Conservation (phyloP, 1,284 basidiomycete species). For the Cutaneotrichosporon sp. region DNA sequence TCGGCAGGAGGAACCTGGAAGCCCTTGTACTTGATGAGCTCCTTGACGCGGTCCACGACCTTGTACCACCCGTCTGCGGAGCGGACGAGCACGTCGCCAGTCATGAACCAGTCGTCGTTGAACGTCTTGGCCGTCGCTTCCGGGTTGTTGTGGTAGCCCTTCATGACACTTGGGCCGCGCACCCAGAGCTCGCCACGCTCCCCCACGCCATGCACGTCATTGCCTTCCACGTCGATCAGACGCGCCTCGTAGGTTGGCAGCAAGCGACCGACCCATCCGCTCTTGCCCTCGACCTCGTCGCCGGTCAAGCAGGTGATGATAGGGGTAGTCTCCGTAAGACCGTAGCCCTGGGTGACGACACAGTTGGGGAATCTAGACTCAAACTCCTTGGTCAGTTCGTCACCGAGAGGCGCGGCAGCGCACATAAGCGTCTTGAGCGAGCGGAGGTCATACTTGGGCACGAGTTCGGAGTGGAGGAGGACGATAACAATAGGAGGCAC, state of each 20-base stretch:
- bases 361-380: slow-evolving; percentile 29
- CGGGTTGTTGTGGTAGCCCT: slow-evolving; percentile 65
- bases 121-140: slow-evolving; percentile 67
- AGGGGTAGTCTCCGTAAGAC: slow-evolving; percentile 56
- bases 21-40: slow-evolving; percentile 73
- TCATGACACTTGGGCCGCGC: slow-evolving; percentile 75
- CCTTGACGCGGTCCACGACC: slow-evolving; percentile 63
- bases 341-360: slow-evolving; percentile 51
- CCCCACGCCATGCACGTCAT: slow-evolving; percentile 55
- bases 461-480: slow-evolving; percentile 55
- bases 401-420: slow-evolving; percentile 78
- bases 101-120: slow-evolving; percentile 70
- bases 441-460: slow-evolving; percentile 68
- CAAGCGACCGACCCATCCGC: slow-evolving; percentile 69
- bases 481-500: slow-evolving; percentile 80
- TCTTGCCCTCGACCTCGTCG: slow-evolving; percentile 39
- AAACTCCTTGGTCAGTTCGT: slow-evolving; percentile 41
- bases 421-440: slow-evolving; percentile 65
- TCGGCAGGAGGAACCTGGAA: slow-evolving; percentile 75
- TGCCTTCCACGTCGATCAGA: slow-evolving; percentile 58
- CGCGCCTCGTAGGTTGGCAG: slow-evolving; percentile 76
- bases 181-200: slow-evolving; percentile 77
- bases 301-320: slow-evolving; percentile 37
- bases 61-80: slow-evolving; percentile 61
- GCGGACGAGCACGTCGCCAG: slow-evolving; percentile 68